Conservation (phyloP, 495 filamentous ascomycete species). For the Penicillium longicatenatum region DNA sequence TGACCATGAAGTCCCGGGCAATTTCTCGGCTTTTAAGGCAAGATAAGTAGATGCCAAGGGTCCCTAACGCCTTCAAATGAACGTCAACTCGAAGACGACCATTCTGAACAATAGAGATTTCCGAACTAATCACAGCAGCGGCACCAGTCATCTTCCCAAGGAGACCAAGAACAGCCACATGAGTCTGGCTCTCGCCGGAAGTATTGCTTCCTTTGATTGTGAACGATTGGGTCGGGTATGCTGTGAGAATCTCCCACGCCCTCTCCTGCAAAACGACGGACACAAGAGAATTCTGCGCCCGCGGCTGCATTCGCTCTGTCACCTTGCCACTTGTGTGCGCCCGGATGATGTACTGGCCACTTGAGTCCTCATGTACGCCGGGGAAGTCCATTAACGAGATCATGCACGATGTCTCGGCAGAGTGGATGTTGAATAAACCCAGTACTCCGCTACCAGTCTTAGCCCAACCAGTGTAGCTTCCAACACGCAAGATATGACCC, state of each 20-base stretch:
- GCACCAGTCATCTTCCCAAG: slow-evolving; percentile 88
- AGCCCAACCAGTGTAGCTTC: slow-evolving; percentile 67
- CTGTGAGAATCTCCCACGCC: slow-evolving; percentile 82
- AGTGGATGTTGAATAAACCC: slow-evolving; percentile 79
- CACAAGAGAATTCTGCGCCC: slow-evolving; percentile 46
- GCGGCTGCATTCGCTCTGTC: slow-evolving; percentile 47
- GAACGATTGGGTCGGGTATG: slow-evolving; percentile 64
- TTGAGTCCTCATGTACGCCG: slow-evolving; percentile 52
- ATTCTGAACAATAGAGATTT: slow-evolving; percentile 57
- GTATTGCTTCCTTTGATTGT: slow-evolving; percentile 33
- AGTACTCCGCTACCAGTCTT: slow-evolving; percentile 72
- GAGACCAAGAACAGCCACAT: slow-evolving; percentile 75
- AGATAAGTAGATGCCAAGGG: slow-evolving; percentile 71
- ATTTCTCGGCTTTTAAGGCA: slow-evolving; percentile 60
- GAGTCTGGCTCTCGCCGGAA: slow-evolving; percentile 18
- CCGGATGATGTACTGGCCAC: slow-evolving; percentile 65
- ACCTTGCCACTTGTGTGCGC: slow-evolving; percentile 69
- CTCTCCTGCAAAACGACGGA: slow-evolving; percentile 59
- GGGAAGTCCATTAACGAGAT: slow-evolving; percentile 71
- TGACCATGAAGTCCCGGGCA: slow-evolving; percentile 70
- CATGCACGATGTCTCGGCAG: slow-evolving; percentile 59
- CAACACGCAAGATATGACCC: slow-evolving; percentile 71
- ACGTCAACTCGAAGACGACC: slow-evolving; percentile 64
- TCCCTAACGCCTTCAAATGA: slow-evolving; percentile 78
- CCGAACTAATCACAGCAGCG: slow-evolving; percentile 67